Conservation (phyloP, 2,329 filamentous ascomycete species). For the Colletotrichum musae region DNA sequence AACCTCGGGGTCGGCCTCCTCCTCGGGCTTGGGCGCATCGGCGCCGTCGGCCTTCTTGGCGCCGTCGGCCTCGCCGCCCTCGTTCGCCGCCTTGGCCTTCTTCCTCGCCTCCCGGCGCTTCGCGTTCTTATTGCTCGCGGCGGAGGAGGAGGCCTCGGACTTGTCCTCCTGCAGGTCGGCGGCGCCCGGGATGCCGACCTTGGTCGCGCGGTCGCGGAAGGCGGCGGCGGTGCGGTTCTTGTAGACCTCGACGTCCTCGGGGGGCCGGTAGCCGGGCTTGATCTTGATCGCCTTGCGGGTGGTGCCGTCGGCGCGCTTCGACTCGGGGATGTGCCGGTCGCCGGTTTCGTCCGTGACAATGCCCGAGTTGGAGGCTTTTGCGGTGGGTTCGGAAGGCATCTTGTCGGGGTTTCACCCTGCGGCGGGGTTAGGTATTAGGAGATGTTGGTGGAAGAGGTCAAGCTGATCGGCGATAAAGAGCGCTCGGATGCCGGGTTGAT, state of each 20-base stretch:
- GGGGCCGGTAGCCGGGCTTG: conserved; percentile 91
- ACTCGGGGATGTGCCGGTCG: conserved; percentile 90
- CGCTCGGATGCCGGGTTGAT: background rate
- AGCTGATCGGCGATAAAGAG: conserved; percentile 13
- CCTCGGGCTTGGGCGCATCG: conserved; percentile 54
- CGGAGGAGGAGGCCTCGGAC: conserved; percentile 59
- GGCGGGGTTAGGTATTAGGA: background rate
- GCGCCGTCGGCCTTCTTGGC: conserved; percentile 46
- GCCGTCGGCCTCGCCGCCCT: conserved; percentile 68
- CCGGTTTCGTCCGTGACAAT: conserved; percentile 85
- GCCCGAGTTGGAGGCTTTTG: conserved; percentile 72
- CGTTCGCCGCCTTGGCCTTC: conserved; percentile 68
- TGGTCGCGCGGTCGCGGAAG: conserved; percentile 80
- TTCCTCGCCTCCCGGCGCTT: conserved; percentile 75
- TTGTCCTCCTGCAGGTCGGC: conserved; percentile 68
- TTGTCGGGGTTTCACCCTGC: conserved; percentile 23
- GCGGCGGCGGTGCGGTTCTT: conserved; percentile 91
- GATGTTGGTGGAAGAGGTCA: background rate
- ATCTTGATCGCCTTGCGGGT: conserved; percentile 96
- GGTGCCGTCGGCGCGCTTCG: conserved; percentile 87
- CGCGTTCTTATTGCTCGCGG: conserved; percentile 85
- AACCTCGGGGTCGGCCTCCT: conserved; percentile 75
- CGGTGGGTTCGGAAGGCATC: conserved; percentile 52
- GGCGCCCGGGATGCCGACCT: conserved; percentile 80
- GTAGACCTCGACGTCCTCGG: conserved; percentile 96